Evolutionary conservation across 805 yeast genomes (phyloP).

Genomic region (Wickerhamiella sergipiensis): DNA sequence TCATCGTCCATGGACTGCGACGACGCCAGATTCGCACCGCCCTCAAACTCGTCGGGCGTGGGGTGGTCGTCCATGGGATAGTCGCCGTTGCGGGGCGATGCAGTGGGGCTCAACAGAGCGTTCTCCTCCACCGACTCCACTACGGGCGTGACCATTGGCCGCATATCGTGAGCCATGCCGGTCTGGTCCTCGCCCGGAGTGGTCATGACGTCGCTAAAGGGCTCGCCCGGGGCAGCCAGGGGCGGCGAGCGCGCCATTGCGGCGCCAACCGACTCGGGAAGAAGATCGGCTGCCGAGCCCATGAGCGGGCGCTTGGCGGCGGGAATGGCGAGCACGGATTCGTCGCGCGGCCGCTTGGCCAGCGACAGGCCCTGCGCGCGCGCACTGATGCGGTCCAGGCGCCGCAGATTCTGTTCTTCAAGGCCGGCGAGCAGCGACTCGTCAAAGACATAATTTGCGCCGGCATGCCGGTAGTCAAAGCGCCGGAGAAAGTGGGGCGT

Average conservation of each 20-base stretch:
- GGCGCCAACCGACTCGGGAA: background rate
- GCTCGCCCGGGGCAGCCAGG: background rate
- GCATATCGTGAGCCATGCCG: background rate
- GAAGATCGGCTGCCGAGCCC: background rate
- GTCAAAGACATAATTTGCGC: constrained; percentile 17
- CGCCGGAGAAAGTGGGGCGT: constrained; percentile 23
- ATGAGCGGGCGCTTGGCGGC: background rate
- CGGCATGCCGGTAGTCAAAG: constrained; percentile 21
- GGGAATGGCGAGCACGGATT: background rate
- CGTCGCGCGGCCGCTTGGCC: background rate
- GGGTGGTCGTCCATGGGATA: background rate
- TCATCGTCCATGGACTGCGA: background rate
- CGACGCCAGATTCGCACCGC: background rate
- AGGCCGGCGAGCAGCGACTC: constrained; percentile 10
- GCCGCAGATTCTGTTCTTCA: background rate
- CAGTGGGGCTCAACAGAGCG: constrained; percentile 2
- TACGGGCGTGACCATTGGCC: background rate
- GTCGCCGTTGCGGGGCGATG: constrained; percentile 3
- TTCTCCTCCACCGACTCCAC: background rate
- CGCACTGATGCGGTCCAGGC: background rate
- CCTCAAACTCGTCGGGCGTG: background rate
- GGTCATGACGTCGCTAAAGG: background rate
- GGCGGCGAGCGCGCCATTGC: background rate
- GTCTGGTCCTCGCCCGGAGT: background rate
- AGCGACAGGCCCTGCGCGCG: background rate